Evolutionary conservation across 768 basidiomycete genomes (phyloP).

Genomic region (Clitopilus hobsonii): DNA sequence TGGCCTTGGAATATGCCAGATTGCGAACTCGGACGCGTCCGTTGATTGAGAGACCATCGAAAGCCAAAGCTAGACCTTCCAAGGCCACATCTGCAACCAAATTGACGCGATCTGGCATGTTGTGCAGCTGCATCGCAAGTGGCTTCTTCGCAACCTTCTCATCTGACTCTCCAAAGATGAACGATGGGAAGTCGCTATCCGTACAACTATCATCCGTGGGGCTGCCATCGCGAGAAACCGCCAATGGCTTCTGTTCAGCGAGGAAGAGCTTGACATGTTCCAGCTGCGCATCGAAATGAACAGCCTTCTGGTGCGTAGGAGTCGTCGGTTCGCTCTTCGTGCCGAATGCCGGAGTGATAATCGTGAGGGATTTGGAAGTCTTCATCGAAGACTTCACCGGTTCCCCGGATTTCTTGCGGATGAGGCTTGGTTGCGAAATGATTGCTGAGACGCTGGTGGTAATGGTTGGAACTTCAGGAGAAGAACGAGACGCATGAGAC

Average conservation of each 20-base stretch:
- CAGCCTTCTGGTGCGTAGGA: constrained; percentile 74
- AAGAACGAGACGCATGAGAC: constrained; percentile 20
- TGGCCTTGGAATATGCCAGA: constrained; percentile 80
- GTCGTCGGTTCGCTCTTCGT: constrained; percentile 79
- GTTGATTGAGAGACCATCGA: constrained; percentile 50
- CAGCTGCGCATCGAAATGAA: constrained; percentile 89
- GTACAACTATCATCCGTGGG: constrained; percentile 80
- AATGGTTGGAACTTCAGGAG: constrained; percentile 15
- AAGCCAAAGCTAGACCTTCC: constrained; percentile 48
- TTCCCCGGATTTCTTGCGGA: constrained; percentile 93
- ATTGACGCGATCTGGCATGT: constrained; percentile 52
- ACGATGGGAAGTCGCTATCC: constrained; percentile 72
- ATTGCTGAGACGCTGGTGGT: constrained; percentile 18
- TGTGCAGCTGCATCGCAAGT: constrained; percentile 59
- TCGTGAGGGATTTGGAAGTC: constrained; percentile 51
- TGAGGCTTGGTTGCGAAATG: constrained; percentile 36
- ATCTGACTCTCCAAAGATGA: constrained; percentile 49
- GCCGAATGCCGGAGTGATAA: constrained; percentile 42
- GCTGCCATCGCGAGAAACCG: constrained; percentile 87
- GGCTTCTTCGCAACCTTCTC: constrained; percentile 25
- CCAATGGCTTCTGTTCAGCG: constrained; percentile 91
- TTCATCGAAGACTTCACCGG: constrained; percentile 91
- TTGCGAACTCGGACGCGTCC: constrained; percentile 82
- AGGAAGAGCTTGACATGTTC: constrained; percentile 95
- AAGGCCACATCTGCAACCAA: constrained; percentile 43